These are phyloP conservation scores for Leccinum fibrillosum DNA, from an alignment of 768 basidiomycete species.

Conservation along the genomic window DNA sequence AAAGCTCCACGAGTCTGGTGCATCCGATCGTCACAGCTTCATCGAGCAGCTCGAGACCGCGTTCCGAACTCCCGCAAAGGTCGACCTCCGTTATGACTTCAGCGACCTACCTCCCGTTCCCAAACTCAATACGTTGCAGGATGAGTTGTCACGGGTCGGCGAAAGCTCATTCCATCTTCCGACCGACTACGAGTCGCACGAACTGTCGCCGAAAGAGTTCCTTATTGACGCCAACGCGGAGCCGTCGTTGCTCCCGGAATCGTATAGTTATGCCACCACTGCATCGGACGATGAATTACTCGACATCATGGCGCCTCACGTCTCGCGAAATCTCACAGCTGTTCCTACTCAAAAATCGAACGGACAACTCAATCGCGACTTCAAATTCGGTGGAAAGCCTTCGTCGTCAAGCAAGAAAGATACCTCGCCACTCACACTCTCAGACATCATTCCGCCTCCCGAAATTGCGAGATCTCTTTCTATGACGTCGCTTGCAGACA, in stretches of 20 bases:
- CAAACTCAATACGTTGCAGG: conserved; percentile 38
- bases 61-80: conserved; percentile 71
- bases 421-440: too few relatives aligned
- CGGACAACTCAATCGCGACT: too few relatives aligned
- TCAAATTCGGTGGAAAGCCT: too few relatives aligned
- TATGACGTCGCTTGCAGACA: too few relatives aligned
- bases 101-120: conserved; percentile 52
- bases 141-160: conserved; percentile 22
- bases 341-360: too few relatives aligned
- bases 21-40: conserved; percentile 67
- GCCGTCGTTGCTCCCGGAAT: conserved; percentile 38
- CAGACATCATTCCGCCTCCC: too few relatives aligned
- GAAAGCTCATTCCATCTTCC: conserved; percentile 23
- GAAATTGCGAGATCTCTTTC: too few relatives aligned
- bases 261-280: conserved; percentile 29
- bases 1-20: conserved; percentile 68
- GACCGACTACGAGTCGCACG: conserved; percentile 14
- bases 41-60: conserved; percentile 80
- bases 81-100: conserved; percentile 54
- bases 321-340: too few relatives aligned
- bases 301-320: too few relatives aligned
- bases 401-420: too few relatives aligned
- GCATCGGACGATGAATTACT: conserved; percentile 34
- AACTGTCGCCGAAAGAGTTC: conserved; percentile 15
- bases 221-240: conserved; percentile 29